Percentiles rank a stretch among this genome's conserved stretches.
Evolutionary conservation across 768 basidiomycete genomes (phyloP).

Genomic region (Termitomyces sp.): DNA sequence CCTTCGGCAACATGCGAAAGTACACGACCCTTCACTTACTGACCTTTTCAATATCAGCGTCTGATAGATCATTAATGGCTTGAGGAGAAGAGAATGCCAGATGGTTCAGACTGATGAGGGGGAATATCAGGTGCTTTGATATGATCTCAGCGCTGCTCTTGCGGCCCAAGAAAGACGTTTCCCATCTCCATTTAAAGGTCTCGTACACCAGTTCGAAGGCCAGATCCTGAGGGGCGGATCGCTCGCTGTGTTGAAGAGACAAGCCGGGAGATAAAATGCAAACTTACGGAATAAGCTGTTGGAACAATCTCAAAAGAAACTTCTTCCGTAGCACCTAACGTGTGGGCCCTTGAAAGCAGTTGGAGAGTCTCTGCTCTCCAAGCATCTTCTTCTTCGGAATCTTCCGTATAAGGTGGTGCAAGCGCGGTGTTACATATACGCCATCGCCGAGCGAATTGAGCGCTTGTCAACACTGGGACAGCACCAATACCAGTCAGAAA

Average conservation of each 20-base stretch:
- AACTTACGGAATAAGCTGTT: slow-evolving; percentile 54
- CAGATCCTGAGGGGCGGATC: slow-evolving; percentile 46
- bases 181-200: slow-evolving; percentile 76
- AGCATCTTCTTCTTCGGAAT: slow-evolving; percentile 44
- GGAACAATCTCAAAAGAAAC: slow-evolving; percentile 54
- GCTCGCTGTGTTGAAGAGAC: slow-evolving; percentile 3
- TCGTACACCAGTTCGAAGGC: slow-evolving; percentile 56
- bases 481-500: slow-evolving; percentile 8
- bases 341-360: slow-evolving; percentile 53
- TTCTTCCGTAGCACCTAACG: slow-evolving; percentile 54
- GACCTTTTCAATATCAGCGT: slow-evolving; percentile 65
- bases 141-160: slow-evolving; percentile 65
- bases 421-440: slow-evolving; percentile 45
- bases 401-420: slow-evolving; percentile 20
- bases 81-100: slow-evolving; percentile 61
- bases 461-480: slow-evolving; percentile 44
- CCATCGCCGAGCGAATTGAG: slow-evolving; percentile 68
- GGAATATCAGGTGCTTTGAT: slow-evolving; percentile 73
- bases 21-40: slow-evolving; percentile 1
- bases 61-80: slow-evolving; percentile 48
- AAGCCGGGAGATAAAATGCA: not conserved
- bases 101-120: slow-evolving; percentile 67
- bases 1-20: slow-evolving; percentile 5
- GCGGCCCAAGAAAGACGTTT: slow-evolving; percentile 59
- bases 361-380: slow-evolving; percentile 57